phyloP scores from a whole-genome alignment of 495 filamentous ascomycete species.

The Xylaria telfairii region DNA sequence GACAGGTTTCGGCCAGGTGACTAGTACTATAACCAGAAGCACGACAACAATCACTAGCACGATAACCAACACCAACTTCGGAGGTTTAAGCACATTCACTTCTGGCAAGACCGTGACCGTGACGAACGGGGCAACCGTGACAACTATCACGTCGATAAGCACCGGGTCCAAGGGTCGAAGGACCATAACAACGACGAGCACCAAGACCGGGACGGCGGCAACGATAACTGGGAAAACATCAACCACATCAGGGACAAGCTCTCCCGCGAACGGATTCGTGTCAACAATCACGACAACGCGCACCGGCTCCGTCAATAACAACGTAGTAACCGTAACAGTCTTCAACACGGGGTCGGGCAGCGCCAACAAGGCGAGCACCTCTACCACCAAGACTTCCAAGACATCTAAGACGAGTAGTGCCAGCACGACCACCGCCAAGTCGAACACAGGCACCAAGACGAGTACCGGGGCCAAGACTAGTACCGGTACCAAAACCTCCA shows the following conservation, averaged over 20 bases:
- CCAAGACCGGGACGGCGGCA: background rate
- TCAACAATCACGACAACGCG: constrained; percentile 21
- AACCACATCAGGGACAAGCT: background rate
- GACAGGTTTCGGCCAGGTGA: constrained; percentile 15
- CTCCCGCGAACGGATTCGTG: background rate
- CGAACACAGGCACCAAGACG: background rate
- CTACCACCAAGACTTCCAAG: background rate
- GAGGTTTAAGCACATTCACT: background rate
- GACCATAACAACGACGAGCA: constrained; percentile 9
- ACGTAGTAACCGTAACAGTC: background rate
- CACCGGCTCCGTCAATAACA: background rate
- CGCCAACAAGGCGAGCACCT: background rate
- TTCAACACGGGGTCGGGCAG: background rate
- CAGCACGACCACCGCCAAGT: background rate
- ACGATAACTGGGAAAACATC: background rate
- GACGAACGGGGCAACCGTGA: background rate
- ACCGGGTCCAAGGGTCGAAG: background rate
- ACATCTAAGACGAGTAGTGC: background rate
- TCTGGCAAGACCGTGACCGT: background rate
- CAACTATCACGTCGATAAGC: constrained; percentile 3
- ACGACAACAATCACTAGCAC: constrained; percentile 22
- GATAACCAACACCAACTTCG: background rate
- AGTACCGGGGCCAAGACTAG: background rate
- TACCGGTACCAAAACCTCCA: background rate
- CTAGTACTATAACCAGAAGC: background rate